Conservation (phyloP, 495 filamentous ascomycete species). For the Penicillium waksmanii region DNA sequence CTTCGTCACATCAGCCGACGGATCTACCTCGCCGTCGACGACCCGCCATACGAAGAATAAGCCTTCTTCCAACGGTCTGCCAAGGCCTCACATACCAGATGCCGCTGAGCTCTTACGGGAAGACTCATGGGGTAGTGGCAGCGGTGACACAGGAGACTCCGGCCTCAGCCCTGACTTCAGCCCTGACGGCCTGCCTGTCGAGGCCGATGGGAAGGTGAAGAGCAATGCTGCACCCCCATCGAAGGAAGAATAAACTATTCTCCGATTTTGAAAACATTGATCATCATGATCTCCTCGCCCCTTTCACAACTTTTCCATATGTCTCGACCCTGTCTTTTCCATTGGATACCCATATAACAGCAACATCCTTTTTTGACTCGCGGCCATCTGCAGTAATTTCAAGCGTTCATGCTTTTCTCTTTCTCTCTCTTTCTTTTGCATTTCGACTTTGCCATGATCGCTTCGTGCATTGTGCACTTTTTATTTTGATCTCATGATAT, state of each 20-base stretch:
- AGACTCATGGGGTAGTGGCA: constrained; percentile 44
- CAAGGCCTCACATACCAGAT: constrained; percentile 24
- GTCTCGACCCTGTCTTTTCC: constrained; percentile 37
- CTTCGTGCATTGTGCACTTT: too few relatives aligned
- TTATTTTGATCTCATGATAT: constrained; percentile 8
- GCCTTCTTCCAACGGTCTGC: constrained; percentile 12
- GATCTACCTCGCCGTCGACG: constrained; percentile 22
- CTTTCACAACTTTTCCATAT: constrained; percentile 24
- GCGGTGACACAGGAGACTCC: constrained; percentile 37
- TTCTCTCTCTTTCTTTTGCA: constrained; percentile 5
- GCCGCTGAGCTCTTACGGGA: constrained; percentile 31
- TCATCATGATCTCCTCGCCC: constrained; percentile 4
- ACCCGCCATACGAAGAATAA: constrained; percentile 18
- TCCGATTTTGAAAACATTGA: background rate
- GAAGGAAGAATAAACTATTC: constrained; percentile 10
- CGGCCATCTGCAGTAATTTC: background rate
- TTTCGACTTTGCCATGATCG: constrained; percentile 1
- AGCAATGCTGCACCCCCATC: background rate
- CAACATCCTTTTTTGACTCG: constrained; percentile 2
- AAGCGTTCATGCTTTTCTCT: constrained; percentile 6
- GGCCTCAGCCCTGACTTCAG: constrained; percentile 31
- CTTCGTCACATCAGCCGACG: constrained; percentile 8
- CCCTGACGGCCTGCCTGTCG: constrained; percentile 17
- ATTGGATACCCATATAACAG: constrained; percentile 47
- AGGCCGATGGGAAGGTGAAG: constrained; percentile 1